Conservation (phyloP, 73 alveolate species). For the Vitrella brassicaformis region DNA sequence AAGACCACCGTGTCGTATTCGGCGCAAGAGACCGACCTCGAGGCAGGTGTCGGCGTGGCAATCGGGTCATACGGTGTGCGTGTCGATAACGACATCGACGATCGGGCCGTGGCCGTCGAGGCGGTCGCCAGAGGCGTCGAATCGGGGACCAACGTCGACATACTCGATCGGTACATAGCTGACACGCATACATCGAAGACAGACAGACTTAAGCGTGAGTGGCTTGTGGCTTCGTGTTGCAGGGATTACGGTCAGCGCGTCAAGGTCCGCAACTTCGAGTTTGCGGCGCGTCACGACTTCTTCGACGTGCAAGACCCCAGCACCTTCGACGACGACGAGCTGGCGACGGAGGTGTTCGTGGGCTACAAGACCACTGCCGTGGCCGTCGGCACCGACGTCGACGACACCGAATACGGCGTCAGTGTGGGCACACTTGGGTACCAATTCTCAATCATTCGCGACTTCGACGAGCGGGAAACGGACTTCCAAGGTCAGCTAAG, state of each 20-base stretch:
- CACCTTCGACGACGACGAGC: not conserved
- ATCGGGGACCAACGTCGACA: not conserved
- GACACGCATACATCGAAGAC: no score
- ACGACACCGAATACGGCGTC: not conserved
- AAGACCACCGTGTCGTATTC: no score
- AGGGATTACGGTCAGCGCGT: not conserved
- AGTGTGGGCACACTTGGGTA: not conserved
- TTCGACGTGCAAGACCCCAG: not conserved
- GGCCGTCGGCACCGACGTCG: not conserved
- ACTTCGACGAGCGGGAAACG: not conserved
- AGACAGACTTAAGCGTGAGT: no score
- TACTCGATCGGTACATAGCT: no score
- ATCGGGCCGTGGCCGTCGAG: not conserved
- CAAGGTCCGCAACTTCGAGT: not conserved
- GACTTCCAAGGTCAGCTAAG: not conserved
- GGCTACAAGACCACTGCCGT: not conserved
- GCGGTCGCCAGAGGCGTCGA: not conserved
- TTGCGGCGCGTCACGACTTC: not conserved
- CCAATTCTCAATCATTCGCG: not conserved
- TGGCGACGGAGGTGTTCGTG: not conserved
- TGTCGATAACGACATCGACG: not conserved
- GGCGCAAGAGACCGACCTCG: not conserved
- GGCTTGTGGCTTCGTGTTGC: no score
- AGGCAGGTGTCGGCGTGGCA: not conserved
- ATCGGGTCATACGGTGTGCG: not conserved